A percentile compares a stretch with the other conserved stretches of the same genome.
Conservation (phyloP, 2,329 filamentous ascomycete genomes). For the Paraphaeosphaeria minitans region DNA sequence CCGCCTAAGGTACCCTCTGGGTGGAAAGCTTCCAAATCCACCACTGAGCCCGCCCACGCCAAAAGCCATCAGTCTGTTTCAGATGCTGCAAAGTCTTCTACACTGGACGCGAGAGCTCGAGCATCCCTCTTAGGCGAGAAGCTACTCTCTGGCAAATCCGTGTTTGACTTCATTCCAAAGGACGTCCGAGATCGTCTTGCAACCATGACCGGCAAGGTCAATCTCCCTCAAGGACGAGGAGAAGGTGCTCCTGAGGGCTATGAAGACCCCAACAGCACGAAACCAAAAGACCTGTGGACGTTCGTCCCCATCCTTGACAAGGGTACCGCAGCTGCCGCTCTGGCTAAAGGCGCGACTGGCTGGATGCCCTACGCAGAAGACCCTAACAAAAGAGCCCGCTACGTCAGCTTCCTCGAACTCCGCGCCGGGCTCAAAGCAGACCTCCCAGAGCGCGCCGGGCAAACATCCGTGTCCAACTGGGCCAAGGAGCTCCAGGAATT, state of each 20-base stretch:
- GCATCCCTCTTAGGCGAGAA: conserved; percentile 82
- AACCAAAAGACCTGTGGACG: conserved; percentile 59
- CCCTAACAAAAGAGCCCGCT: conserved; percentile 77
- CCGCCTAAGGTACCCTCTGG: conserved; percentile 71
- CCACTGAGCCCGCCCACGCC: conserved; percentile 35
- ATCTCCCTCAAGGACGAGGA: conserved; percentile 77
- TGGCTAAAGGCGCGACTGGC: conserved; percentile 59
- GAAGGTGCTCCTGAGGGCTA: conserved; percentile 72
- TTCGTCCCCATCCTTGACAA: conserved; percentile 52
- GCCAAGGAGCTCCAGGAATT: conserved; percentile 81
- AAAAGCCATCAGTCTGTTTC: conserved; percentile 65
- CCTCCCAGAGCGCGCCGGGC: conserved; percentile 61
- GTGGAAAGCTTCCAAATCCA: conserved; percentile 68
- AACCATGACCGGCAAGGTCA: conserved; percentile 72
- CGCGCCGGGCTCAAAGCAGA: conserved; percentile 64
- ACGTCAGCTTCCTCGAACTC: conserved; percentile 79
- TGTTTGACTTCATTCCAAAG: conserved; percentile 89
- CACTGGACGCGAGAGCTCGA: conserved; percentile 74
- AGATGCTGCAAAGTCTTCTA: conserved; percentile 78
- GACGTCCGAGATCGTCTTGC: conserved; percentile 78
- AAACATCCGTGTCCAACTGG: conserved; percentile 72
- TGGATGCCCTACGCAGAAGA: conserved; percentile 88
- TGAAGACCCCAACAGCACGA: conserved; percentile 66
- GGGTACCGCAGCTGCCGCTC: conserved; percentile 51
- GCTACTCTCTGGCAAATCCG: conserved; percentile 84